Evolutionary conservation across 2,329 filamentous ascomycete genomes (phyloP).

Genomic region (Pseudocercospora pini-densiflorae): DNA sequence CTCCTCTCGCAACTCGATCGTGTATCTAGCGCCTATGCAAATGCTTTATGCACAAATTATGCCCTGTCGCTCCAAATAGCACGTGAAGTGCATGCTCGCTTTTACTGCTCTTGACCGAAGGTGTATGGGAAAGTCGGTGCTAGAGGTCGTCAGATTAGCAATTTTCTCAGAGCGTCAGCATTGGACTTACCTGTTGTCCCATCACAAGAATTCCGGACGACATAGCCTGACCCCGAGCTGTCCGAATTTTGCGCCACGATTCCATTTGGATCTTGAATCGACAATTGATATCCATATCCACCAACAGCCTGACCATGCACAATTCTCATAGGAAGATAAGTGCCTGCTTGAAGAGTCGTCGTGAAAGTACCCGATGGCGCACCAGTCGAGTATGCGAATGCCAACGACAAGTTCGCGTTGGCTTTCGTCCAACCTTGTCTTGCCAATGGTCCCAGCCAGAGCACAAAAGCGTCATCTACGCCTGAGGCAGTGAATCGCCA

Average conservation of each 20-base stretch:
- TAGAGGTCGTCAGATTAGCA: neutral
- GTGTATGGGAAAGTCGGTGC: neutral
- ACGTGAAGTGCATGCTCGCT: no score
- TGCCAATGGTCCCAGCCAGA: conserved; percentile 18
- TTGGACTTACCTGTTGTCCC: neutral
- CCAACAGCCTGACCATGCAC: conserved; percentile 14
- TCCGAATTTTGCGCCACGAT: conserved; percentile 9
- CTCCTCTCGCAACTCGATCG: no score
- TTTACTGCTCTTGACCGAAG: neutral
- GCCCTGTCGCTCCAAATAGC: no score
- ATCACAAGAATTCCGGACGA: conserved; percentile 15
- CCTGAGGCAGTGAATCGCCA: conserved; percentile 11
- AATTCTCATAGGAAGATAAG: conserved; percentile 17
- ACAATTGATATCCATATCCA: conserved; percentile 13
- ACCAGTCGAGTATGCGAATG: conserved; percentile 7
- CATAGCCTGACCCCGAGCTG: conserved; percentile 5
- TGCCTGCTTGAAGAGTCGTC: neutral
- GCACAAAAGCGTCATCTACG: conserved; percentile 15
- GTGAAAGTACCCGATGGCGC: neutral
- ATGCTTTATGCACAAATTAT: no score
- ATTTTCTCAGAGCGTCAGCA: neutral
- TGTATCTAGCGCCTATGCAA: no score
- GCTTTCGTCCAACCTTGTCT: conserved; percentile 19
- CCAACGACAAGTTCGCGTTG: conserved; percentile 12
- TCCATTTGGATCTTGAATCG: conserved; percentile 16